Percentiles rank a stretch among this genome's conserved stretches.
Evolutionary conservation across 2,329 filamentous ascomycete species (phyloP).

Genomic region (Alternaria atra): DNA sequence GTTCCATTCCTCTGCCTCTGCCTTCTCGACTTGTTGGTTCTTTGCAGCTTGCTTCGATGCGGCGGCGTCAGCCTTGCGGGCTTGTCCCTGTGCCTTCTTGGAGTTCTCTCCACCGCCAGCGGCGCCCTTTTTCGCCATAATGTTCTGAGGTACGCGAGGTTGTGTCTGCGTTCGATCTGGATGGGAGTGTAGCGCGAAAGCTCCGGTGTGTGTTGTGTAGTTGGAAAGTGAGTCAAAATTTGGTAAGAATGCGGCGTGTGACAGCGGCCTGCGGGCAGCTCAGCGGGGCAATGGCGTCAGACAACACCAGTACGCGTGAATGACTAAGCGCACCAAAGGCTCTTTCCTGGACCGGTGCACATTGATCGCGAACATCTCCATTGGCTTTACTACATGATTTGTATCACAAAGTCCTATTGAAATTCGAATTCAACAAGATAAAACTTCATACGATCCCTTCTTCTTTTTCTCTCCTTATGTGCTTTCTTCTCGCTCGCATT

Average conservation of each 20-base stretch:
- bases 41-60: constrained; percentile 79
- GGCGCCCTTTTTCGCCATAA: constrained; percentile 60
- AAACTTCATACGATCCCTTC: constrained; percentile 35
- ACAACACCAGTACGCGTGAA: constrained; percentile 9
- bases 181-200: neutral
- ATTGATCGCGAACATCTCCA: neutral
- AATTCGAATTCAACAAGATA: neutral
- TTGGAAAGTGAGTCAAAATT: constrained; percentile 25
- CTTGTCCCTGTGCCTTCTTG: constrained; percentile 91
- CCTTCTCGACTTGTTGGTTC: constrained; percentile 70
- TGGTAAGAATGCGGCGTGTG: constrained; percentile 12
- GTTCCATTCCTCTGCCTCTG: constrained; percentile 79
- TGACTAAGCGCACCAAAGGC: constrained; percentile 18
- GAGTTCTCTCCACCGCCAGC: constrained; percentile 73
- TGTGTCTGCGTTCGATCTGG: neutral
- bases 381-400: too few relatives aligned
- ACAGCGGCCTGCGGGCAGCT: constrained; percentile 16
- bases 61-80: constrained; percentile 89
- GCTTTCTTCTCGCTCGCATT: constrained; percentile 29
- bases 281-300: constrained; percentile 24
- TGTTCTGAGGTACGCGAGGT: neutral
- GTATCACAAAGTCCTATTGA: too few relatives aligned
- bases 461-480: constrained; percentile 37
- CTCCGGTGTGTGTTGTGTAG: neutral
- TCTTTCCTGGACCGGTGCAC: neutral